These are phyloP conservation scores for Aspergillus pseudotamarii DNA, from an alignment of 2,329 filamentous ascomycete genomes.

Conservation along the genomic window DNA sequence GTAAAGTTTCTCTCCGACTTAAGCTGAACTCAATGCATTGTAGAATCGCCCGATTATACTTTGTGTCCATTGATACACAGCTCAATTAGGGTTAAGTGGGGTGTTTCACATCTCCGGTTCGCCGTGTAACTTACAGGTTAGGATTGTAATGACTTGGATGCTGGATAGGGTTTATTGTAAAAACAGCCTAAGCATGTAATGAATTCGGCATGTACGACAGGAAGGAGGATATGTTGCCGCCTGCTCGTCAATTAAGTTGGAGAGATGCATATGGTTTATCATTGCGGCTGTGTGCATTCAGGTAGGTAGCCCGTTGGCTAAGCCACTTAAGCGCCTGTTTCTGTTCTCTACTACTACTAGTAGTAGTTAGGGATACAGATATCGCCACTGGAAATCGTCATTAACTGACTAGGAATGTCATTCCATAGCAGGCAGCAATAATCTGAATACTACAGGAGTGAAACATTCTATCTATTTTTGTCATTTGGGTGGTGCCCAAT, in stretches of 20 bases:
- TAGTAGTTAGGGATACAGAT: not conserved
- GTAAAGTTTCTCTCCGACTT: no score
- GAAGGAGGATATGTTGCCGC: no score
- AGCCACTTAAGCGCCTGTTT: not conserved
- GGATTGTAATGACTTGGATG: not conserved
- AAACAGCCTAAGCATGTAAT: not conserved
- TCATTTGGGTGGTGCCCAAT: not conserved
- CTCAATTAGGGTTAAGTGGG: not conserved
- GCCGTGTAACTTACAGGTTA: not conserved
- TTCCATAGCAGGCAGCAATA: not conserved
- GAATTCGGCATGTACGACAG: not conserved
- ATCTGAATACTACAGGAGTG: not conserved
- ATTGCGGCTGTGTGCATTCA: not conserved
- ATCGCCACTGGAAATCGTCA: not conserved
- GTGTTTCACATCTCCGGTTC: not conserved
- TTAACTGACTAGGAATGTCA: not conserved
- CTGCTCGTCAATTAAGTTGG: no score
- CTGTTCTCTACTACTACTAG: not conserved
- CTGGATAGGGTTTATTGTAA: not conserved
- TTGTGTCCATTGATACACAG: no score
- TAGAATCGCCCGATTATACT: no score
- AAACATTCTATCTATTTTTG: not conserved
- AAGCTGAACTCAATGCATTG: no score
- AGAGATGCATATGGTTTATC: no score
- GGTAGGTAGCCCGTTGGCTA: not conserved